phyloP scores from a whole-genome alignment of 2,329 filamentous ascomycete species.

The Endocalyx cinctus region DNA sequence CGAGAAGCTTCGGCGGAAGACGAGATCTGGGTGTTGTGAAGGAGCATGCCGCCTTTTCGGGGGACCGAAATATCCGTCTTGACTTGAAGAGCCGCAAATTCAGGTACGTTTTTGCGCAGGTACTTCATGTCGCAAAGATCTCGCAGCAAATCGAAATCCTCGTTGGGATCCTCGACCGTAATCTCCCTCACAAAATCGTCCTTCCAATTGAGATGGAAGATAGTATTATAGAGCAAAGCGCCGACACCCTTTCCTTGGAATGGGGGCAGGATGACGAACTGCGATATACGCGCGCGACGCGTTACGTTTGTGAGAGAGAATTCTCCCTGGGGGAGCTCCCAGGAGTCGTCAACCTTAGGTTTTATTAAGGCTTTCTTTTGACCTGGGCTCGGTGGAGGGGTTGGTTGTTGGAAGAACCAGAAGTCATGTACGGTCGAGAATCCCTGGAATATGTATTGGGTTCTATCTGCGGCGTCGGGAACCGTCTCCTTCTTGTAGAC shows the following conservation, averaged over 20 bases:
- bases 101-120: constrained; percentile 51
- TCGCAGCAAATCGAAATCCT: constrained; percentile 75
- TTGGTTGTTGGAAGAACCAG: constrained; percentile 57
- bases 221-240: constrained; percentile 71
- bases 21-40: constrained; percentile 23
- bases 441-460: constrained; percentile 76
- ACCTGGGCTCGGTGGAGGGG: constrained; percentile 36
- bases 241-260: constrained; percentile 81
- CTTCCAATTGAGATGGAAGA: constrained; percentile 66
- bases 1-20: constrained; percentile 10
- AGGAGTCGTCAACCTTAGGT: constrained; percentile 24
- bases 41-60: constrained; percentile 34
- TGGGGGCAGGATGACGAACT: constrained; percentile 86
- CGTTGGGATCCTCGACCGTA: constrained; percentile 91
- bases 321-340: constrained; percentile 41
- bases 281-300: constrained; percentile 79
- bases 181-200: constrained; percentile 72
- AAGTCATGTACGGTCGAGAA: constrained; percentile 90
- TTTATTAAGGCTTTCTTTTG: constrained; percentile 18
- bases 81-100: constrained; percentile 53
- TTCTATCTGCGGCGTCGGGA: constrained; percentile 36
- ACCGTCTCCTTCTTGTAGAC: constrained; percentile 63
- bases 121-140: constrained; percentile 69
- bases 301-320: constrained; percentile 57
- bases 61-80: constrained; percentile 48